These are phyloP conservation scores for Nitzschia palea DNA, from an alignment of 108 stramenopile genomes.

Conservation along the genomic window DNA sequence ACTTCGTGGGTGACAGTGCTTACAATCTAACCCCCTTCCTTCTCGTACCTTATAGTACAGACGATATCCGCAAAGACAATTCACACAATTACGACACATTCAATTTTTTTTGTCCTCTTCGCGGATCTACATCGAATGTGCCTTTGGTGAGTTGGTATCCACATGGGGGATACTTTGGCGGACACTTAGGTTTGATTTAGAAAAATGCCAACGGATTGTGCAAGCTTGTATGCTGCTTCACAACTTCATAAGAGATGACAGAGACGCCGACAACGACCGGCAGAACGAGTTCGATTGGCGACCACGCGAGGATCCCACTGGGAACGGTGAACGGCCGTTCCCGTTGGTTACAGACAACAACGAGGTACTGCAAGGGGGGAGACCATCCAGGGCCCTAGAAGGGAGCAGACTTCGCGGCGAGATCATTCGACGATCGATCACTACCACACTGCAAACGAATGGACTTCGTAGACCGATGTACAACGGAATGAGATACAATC, in stretches of 20 bases:
- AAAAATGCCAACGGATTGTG: conserved; percentile 9
- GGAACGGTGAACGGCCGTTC: neutral
- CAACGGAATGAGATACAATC: no score
- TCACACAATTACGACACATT: no score
- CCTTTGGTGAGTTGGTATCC: conserved; percentile 38
- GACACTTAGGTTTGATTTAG: conserved; percentile 17
- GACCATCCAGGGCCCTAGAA: neutral
- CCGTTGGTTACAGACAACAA: neutral
- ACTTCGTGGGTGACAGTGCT: conserved; percentile 29
- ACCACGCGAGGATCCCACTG: neutral
- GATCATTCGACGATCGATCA: no score
- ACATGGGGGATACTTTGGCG: conserved; percentile 39
- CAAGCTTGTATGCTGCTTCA: conserved; percentile 24
- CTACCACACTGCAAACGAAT: no score
- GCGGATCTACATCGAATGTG: conserved; percentile 31
- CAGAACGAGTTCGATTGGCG: neutral
- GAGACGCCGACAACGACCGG: neutral
- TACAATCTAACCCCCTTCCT: conserved; percentile 23
- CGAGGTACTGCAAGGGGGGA: neutral
- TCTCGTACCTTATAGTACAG: conserved; percentile 15
- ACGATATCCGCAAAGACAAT: conserved; percentile 9
- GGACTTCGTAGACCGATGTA: no score
- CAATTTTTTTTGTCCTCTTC: conserved; percentile 24
- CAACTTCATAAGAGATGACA: conserved; percentile 35
- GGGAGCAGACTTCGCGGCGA: neutral